Conservation (phyloP, 768 basidiomycete species). For the Boletellus ananas region DNA sequence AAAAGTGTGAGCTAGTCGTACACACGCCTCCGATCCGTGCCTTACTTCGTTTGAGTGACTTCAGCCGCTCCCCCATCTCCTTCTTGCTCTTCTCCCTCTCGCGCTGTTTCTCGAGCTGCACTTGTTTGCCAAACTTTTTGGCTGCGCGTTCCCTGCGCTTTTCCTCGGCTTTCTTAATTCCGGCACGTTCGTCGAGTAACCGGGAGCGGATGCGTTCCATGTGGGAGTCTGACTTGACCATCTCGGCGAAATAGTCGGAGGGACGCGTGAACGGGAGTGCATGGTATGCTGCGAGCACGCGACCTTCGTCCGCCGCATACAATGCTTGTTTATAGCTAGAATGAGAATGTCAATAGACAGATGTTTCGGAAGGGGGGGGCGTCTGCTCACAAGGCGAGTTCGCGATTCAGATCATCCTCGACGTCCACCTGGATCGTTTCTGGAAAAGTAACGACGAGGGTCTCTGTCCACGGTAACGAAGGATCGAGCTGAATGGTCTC, state of each 20-base stretch:
- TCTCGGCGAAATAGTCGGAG: constrained; percentile 94
- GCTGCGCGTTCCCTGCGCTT: constrained; percentile 89
- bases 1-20: constrained; percentile 1
- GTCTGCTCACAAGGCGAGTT: constrained; percentile 82
- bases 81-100: constrained; percentile 88
- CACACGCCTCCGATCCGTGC: background rate
- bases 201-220: constrained; percentile 96
- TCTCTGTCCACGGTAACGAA: constrained; percentile 82
- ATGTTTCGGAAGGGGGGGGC: background rate
- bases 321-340: constrained; percentile 93
- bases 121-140: constrained; percentile 98
- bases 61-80: constrained; percentile 82
- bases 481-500: constrained; percentile 72
- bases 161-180: constrained; percentile 88
- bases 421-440: constrained; percentile 72
- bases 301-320: constrained; percentile 73
- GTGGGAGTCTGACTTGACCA: constrained; percentile 96
- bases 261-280: constrained; percentile 88
- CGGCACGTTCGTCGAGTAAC: constrained; percentile 81
- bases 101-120: constrained; percentile 91
- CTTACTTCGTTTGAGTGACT: constrained; percentile 85
- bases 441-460: constrained; percentile 68
- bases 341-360: background rate
- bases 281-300: constrained; percentile 70
- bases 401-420: constrained; percentile 87